Base-by-base conservation (phyloP, 306 rosid species). In the Gillenia trifoliata region DNA sequence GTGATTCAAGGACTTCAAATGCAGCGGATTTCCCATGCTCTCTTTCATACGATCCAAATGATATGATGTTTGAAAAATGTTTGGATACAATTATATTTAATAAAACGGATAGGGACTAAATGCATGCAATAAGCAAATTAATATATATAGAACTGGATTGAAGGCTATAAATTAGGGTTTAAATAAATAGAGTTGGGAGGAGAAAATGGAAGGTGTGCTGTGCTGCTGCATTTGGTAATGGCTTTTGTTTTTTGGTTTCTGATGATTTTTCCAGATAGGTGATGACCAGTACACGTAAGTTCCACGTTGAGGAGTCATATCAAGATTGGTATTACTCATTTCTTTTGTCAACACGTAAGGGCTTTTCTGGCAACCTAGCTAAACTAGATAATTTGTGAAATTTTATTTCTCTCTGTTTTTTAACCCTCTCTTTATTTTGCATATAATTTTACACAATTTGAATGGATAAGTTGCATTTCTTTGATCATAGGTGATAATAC, bases 1-100 rank as follows among this genome's bases (percentile, higher is more conserved):
- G 72, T 90, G 98, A 73, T 93, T 93, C 83, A 93, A 69, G 33
- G 98, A 87, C 83, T 86, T 90, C 28, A 90, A 85, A 26, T 78
- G 83, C 71, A 93, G 75, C 70, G 96, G 94, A 63, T 88, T 92
- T 17, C 65, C 83, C 84, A 75, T 78, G 65, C 29, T 23, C 20
- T 67, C 69, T 64, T 47, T 50, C 36, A 54, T 65, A 11, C 41
- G 9, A 15, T n/a, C 20, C 59, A 6, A 52, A 19, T 52, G 0
- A 23, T 23, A 2, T 56, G 62, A n/a, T 20, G 9, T 38, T 38
- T 38, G 41, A 38, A 38, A 38, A 38, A 0, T 38, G 9, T 38
- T 38, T 38, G 41, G 41, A 3, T 8, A 8, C 11, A 38, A 38
- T 11, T 38, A 38, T 38, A 38, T 38, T 38, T 38, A 38, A 38